phyloP scores from a whole-genome alignment of 768 basidiomycete genomes.

The Boletus bicolor region DNA sequence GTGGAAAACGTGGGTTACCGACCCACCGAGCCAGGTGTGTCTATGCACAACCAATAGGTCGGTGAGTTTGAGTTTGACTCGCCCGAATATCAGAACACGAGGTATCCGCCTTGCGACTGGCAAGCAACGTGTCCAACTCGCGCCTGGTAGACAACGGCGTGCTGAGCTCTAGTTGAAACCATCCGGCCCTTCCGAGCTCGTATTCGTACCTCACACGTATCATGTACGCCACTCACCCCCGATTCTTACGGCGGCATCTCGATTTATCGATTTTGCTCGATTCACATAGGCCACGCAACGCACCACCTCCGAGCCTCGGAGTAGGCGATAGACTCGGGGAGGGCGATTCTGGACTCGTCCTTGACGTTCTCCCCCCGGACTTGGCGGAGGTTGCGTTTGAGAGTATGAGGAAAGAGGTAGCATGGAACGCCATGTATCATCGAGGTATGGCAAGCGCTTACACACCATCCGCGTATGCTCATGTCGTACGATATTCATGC shows the following conservation, averaged over 20 bases:
- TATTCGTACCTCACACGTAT: neutral
- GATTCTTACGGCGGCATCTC: neutral
- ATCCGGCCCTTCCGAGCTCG: neutral
- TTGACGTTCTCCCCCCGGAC: slow-evolving; percentile 54
- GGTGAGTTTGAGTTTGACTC: slow-evolving; percentile 4
- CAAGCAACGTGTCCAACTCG: slow-evolving; percentile 4
- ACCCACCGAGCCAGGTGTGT: neutral
- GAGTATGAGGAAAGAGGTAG: slow-evolving; percentile 57
- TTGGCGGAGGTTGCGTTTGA: slow-evolving; percentile 58
- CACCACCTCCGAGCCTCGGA: slow-evolving; percentile 26
- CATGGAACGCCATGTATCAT: slow-evolving; percentile 73
- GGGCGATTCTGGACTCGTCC: slow-evolving; percentile 64
- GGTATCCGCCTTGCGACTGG: slow-evolving; percentile 5
- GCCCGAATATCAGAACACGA: slow-evolving; percentile 14
- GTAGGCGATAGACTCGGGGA: slow-evolving; percentile 51
- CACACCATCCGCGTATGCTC: neutral
- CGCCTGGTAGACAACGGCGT: slow-evolving; percentile 1
- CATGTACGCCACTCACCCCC: slow-evolving; percentile 16
- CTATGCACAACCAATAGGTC: neutral
- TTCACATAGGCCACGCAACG: slow-evolving; percentile 21
- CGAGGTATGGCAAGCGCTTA: slow-evolving; percentile 45
- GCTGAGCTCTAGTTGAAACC: neutral
- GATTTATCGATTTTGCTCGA: neutral
- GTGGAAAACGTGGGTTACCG: slow-evolving; percentile 5
- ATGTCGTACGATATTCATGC: slow-evolving; percentile 2